Evolutionary conservation across 2,329 filamentous ascomycete species (phyloP).

Genomic region (Celoporthe dispersa): DNA sequence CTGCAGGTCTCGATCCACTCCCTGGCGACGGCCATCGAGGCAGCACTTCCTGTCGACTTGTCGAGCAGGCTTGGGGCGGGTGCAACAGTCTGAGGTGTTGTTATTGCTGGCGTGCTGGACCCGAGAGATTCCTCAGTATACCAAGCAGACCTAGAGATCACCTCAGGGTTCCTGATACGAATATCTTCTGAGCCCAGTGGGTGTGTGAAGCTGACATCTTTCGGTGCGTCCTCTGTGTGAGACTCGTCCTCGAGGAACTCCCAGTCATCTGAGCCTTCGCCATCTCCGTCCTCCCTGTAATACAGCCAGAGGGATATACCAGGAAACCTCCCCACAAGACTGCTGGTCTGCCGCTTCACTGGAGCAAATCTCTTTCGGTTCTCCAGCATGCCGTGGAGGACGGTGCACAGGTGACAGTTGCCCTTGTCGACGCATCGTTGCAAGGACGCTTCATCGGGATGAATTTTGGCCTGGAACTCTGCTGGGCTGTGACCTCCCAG

Average conservation of each 20-base stretch:
- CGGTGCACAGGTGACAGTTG: conserved; percentile 3
- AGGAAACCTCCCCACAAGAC: not conserved
- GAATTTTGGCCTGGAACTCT: conserved; percentile 6
- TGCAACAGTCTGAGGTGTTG: too few species aligned
- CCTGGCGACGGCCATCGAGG: not conserved
- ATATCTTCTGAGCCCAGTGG: conserved; percentile 10
- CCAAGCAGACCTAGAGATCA: conserved; percentile 6
- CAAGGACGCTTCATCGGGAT: conserved; percentile 6
- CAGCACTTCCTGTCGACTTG: not conserved
- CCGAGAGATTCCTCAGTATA: not conserved
- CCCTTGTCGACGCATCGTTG: conserved; percentile 8
- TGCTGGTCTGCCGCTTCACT: not conserved
- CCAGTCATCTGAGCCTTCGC: conserved; percentile 10
- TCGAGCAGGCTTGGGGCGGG: not conserved
- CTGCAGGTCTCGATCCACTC: not conserved
- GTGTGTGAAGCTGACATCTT: conserved; percentile 1
- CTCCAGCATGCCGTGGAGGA: conserved; percentile 9
- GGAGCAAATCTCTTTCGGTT: conserved; percentile 11
- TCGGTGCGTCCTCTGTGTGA: conserved; percentile 13
- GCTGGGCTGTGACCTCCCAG: not conserved
- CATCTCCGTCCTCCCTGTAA: not conserved
- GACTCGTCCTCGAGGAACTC: conserved; percentile 13
- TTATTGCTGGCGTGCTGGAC: not conserved
- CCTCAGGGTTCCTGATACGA: conserved; percentile 5
- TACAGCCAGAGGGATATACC: not conserved